Evolutionary conservation across 73 alveolate species (phyloP).

Genomic region (Blepharisma stoltei): DNA sequence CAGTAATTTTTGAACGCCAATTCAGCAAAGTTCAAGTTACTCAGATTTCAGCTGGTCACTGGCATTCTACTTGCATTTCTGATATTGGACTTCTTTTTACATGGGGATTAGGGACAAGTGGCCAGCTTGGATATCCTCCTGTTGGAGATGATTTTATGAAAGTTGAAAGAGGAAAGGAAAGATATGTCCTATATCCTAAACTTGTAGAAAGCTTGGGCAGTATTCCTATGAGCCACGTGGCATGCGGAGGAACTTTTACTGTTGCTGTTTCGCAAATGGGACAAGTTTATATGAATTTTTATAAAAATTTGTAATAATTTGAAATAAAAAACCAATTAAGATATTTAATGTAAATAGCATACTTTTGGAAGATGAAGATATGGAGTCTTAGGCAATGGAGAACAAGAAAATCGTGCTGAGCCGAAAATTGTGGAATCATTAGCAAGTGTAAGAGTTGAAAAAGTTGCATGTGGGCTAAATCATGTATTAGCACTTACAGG

Average conservation of each 20-base stretch:
- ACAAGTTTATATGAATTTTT: too few species aligned
- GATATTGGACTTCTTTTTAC: background rate
- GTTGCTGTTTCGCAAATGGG: background rate
- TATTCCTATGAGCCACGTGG: background rate
- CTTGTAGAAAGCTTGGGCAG: background rate
- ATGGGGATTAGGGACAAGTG: conserved; percentile 16
- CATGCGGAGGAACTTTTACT: background rate
- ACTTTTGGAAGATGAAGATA: background rate
- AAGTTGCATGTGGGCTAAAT: conserved; percentile 94
- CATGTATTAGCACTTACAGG: conserved; percentile 82
- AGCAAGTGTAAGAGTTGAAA: conserved; percentile 51
- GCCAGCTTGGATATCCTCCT: background rate
- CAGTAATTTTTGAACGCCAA: background rate
- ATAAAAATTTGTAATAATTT: too few species aligned
- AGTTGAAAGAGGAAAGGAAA: background rate
- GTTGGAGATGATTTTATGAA: background rate
- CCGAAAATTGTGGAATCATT: conserved; percentile 44
- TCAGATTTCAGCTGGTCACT: background rate
- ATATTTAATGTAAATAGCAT: too few species aligned
- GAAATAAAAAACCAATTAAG: too few species aligned
- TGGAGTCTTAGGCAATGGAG: background rate
- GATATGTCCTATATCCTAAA: background rate
- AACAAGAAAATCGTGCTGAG: background rate
- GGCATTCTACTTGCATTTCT: conserved; percentile 1
- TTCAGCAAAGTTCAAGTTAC: background rate